These are phyloP conservation scores for Penicillium fimorum DNA, from an alignment of 495 filamentous ascomycete genomes.

Conservation along the genomic window DNA sequence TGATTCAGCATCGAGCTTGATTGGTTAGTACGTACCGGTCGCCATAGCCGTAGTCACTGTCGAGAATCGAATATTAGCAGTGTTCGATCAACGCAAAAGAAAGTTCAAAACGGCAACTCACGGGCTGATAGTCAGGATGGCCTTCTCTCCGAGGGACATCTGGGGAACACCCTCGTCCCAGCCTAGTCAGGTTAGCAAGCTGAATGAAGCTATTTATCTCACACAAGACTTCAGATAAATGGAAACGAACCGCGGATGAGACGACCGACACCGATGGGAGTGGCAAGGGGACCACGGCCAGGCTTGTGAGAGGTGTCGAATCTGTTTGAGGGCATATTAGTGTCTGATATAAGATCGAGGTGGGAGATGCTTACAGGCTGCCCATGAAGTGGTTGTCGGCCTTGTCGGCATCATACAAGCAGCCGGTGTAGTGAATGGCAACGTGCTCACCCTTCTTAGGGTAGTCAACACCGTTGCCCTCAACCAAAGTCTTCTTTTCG, in stretches of 20 bases:
- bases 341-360: background rate
- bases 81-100: background rate
- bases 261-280: slow-evolving; percentile 67
- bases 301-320: slow-evolving; percentile 71
- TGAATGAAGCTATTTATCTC: background rate
- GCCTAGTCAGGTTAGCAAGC: slow-evolving; percentile 45
- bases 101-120: slow-evolving; percentile 39
- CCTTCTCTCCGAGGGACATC: slow-evolving; percentile 80
- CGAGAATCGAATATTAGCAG: slow-evolving; percentile 22
- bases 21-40: slow-evolving; percentile 50
- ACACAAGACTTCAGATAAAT: background rate
- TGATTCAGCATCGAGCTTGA: background rate
- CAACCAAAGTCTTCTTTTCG: slow-evolving; percentile 39
- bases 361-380: slow-evolving; percentile 39
- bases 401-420: slow-evolving; percentile 64
- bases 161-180: slow-evolving; percentile 82
- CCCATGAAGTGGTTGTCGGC: slow-evolving; percentile 47
- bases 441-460: slow-evolving; percentile 67
- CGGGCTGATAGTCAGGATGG: slow-evolving; percentile 75
- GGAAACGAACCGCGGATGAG: slow-evolving; percentile 70
- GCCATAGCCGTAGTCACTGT: slow-evolving; percentile 77
- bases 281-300: slow-evolving; percentile 60
- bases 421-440: slow-evolving; percentile 82
- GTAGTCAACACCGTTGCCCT: slow-evolving; percentile 52
- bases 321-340: slow-evolving; percentile 39